Base-by-base conservation (phyloP, 1,284 basidiomycete species). In the Pseudozyma sp. region DNA sequence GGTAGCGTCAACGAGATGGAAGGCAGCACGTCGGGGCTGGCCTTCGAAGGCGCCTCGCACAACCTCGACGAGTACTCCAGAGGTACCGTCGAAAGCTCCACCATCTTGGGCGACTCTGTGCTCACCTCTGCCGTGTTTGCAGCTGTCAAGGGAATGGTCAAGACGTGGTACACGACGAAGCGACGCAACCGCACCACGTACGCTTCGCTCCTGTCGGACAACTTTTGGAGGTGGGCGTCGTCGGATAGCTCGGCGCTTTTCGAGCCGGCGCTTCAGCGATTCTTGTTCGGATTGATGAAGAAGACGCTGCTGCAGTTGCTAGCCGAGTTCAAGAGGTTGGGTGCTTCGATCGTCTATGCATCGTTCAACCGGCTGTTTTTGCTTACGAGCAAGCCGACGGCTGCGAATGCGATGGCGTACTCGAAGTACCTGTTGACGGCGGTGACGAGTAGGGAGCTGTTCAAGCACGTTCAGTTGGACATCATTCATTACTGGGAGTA, bases 151-250 rank as follows among this genome's bases (percentile, higher is more conserved):
- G 87, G 88, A 16, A 92, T 99, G 91, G 89, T 98, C 75, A 94
- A 94, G 84, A 85, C 88, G 0, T 99, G 97, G 97, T 89, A 96
- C 68, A 87, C 94, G n/a, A 93, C 97, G 84, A 88, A 88, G 58
- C 85, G 86, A 24, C 92, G 93, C 75, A 88, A 89, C 67, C 88
- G 88, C 48, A 88, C 88, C 37, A 89, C 89, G 58, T 86, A 86
- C 16, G 82, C 86, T 10, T 84, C 87, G 55, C 78, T 88, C 33
- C 66, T 84, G 2, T 85, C 88, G 37, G 93, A 96, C 82, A 94
- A 98, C 84, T 98, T 99, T 86, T 98, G 95, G 94, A 88, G 97
- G 34, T 99, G 97, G 97, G 89, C 97, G 69, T 92, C 90, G 80
- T 94, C 92, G 2, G 90, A 89, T 49, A 88, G 57, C 5, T 93